Evolutionary conservation across 345 rosid species (phyloP).

Genomic region (Citrus cavaleriei): DNA sequence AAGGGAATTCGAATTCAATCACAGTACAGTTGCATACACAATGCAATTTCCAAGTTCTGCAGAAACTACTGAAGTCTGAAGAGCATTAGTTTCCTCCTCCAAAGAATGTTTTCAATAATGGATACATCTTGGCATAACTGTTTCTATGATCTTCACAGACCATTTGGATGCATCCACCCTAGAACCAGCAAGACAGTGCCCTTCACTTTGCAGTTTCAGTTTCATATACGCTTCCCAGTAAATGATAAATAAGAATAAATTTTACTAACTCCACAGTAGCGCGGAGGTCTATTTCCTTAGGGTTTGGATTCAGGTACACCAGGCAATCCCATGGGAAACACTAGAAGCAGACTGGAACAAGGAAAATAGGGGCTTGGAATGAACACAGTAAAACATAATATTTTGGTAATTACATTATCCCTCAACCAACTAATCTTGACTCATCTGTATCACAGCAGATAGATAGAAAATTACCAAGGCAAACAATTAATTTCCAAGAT

Average conservation of each 20-base stretch:
- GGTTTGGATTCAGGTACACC: background rate
- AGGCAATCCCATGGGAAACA: background rate
- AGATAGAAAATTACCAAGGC: background rate
- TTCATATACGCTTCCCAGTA: background rate
- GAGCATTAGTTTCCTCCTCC: background rate
- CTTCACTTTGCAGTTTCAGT: background rate
- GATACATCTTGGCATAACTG: background rate
- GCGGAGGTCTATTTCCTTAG: background rate
- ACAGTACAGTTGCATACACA: background rate
- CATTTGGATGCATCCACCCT: background rate
- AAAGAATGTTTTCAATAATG: background rate
- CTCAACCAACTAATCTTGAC: background rate
- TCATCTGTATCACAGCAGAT: background rate
- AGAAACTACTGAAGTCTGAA: background rate
- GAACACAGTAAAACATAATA: background rate
- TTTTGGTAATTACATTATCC: background rate
- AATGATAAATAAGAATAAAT: background rate
- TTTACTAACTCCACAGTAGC: background rate
- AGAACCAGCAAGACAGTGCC: background rate
- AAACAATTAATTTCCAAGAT: background rate
- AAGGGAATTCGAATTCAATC: background rate
- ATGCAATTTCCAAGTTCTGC: background rate
- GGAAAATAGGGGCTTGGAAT: background rate
- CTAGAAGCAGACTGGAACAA: background rate
- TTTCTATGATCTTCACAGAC: background rate